Evolutionary conservation across 768 basidiomycete genomes (phyloP).

Genomic region (Suillus discolor): DNA sequence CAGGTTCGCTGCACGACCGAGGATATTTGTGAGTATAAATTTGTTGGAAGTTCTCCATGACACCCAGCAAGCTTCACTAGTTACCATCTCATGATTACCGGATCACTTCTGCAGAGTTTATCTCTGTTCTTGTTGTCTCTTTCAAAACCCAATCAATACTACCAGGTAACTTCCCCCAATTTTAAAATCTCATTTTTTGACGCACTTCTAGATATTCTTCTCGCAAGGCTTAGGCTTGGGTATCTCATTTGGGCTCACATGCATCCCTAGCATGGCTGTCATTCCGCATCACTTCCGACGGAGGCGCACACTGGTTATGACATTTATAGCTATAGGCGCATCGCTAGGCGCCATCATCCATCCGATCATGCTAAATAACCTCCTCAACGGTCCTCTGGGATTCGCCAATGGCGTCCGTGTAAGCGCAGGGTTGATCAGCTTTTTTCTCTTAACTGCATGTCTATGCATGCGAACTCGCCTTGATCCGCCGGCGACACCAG

Average conservation of each 20-base stretch:
- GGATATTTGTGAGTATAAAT: slow-evolving; percentile 1
- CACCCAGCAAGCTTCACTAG: not conserved
- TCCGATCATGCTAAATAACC: not conserved
- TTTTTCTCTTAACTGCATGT: not conserved
- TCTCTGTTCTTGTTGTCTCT: slow-evolving; percentile 42
- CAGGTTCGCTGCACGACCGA: not conserved
- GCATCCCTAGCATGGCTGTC: slow-evolving; percentile 45
- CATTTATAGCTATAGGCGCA: not conserved
- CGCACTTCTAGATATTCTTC: slow-evolving; percentile 38
- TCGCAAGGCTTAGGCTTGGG: slow-evolving; percentile 47
- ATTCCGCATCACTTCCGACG: slow-evolving; percentile 47
- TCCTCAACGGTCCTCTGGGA: not conserved
- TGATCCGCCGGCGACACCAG: not conserved
- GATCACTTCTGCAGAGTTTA: slow-evolving; percentile 28
- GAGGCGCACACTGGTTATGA: slow-evolving; percentile 16
- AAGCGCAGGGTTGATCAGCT: not conserved
- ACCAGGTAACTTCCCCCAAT: slow-evolving; percentile 36
- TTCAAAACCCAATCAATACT: slow-evolving; percentile 34
- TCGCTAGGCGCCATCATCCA: not conserved
- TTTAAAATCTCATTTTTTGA: not conserved
- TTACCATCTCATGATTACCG: slow-evolving; percentile 21
- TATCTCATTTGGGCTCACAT: slow-evolving; percentile 43
- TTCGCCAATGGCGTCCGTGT: not conserved
- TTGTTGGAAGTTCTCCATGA: not conserved
- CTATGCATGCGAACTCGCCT: not conserved